Conservation (phyloP, 192 early-diverging fungal species). For the Bifiguratus adelaidae region DNA sequence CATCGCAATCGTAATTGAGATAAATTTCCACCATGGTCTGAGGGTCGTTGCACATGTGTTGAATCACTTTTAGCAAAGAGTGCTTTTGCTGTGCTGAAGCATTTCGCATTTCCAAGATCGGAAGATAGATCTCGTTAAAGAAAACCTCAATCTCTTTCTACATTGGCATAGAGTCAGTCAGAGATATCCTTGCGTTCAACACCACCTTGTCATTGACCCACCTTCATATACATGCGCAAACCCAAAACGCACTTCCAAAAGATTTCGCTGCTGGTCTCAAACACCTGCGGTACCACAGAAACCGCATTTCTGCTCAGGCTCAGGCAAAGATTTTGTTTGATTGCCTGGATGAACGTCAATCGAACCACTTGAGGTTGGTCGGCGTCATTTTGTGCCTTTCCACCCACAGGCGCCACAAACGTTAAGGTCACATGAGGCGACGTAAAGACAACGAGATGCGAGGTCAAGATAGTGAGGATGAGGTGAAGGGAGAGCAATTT, state of each 20-base stretch:
- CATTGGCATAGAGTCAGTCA: slow-evolving; percentile 2
- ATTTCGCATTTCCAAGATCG: slow-evolving; percentile 70
- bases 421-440: slow-evolving; percentile 32
- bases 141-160: slow-evolving; percentile 82
- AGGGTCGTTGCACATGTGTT: slow-evolving; percentile 58
- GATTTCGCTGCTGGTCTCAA: slow-evolving; percentile 74
- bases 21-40: slow-evolving; percentile 83
- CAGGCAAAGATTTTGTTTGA: slow-evolving; percentile 80
- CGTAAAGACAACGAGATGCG: slow-evolving; percentile 69
- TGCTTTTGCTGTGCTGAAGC: slow-evolving; percentile 56
- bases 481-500: slow-evolving; percentile 77
- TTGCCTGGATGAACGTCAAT: slow-evolving; percentile 68
- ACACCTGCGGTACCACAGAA: slow-evolving; percentile 64
- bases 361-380: too few relatives aligned
- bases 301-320: slow-evolving; percentile 75
- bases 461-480: slow-evolving; percentile 59
- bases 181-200: not conserved
- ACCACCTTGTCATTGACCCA: slow-evolving; percentile 6
- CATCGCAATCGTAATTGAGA: slow-evolving; percentile 89
- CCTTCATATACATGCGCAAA: slow-evolving; percentile 61
- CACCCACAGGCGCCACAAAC: too few relatives aligned
- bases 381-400: too few relatives aligned
- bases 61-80: slow-evolving; percentile 60
- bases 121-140: slow-evolving; percentile 85
- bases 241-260: slow-evolving; percentile 69